Percentiles rank a stretch among this genome's conserved stretches.
Evolutionary conservation across 2,329 filamentous ascomycete genomes (phyloP).

Genomic region (Aureobasidium namibiae): DNA sequence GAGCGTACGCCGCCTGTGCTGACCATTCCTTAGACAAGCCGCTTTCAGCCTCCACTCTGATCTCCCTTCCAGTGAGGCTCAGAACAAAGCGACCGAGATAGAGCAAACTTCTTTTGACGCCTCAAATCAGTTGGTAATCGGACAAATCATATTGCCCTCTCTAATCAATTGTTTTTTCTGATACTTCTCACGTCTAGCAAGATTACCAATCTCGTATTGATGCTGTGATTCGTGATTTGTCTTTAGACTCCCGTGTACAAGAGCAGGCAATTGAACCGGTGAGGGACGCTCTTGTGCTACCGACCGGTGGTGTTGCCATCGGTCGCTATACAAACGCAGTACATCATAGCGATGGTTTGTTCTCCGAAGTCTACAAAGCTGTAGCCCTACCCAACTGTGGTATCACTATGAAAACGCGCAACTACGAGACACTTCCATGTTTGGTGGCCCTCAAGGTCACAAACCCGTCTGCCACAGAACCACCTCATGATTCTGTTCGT

Average conservation of each 20-base stretch:
- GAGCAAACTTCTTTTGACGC: conserved; percentile 3
- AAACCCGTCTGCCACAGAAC: conserved; percentile 59
- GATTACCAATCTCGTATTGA: conserved; percentile 4
- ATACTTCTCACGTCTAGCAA: neutral
- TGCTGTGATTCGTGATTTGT: neutral
- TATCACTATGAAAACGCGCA: neutral
- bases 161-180: neutral
- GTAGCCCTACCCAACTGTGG: conserved; percentile 28
- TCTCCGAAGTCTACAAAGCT: conserved; percentile 74
- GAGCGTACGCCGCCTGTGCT: neutral
- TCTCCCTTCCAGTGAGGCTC: neutral
- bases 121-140: neutral
- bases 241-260: neutral
- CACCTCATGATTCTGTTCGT: conserved; percentile 73
- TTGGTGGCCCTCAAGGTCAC: conserved; percentile 73
- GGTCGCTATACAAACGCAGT: conserved; percentile 50
- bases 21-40: conserved; percentile 7
- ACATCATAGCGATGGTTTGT: conserved; percentile 59
- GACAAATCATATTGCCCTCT: neutral
- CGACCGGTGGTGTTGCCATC: conserved; percentile 34
- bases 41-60: neutral
- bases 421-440: neutral
- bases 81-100: neutral
- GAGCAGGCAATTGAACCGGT: conserved; percentile 12
- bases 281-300: neutral